Conservation (phyloP, 108 stramenopile species). For the Conticribra weissflogii region DNA sequence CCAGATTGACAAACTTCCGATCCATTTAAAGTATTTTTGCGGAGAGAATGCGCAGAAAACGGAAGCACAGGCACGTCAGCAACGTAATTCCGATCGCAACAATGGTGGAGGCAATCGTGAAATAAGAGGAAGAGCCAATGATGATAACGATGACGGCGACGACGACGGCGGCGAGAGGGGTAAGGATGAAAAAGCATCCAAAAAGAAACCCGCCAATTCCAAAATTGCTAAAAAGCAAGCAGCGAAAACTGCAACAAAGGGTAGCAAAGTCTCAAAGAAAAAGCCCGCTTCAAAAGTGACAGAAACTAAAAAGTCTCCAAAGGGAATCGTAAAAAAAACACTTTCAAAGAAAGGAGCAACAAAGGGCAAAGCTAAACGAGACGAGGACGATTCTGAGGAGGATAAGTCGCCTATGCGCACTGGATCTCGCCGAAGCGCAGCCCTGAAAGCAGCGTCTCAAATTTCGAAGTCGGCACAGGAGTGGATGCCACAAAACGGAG, state of each 20-base stretch:
- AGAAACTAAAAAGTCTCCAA: conserved; percentile 4
- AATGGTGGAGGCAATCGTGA: conserved; percentile 36
- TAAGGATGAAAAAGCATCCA: too few species aligned
- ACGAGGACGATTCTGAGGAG: not conserved
- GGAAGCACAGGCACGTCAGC: conserved; percentile 90
- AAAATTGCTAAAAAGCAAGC: conserved; percentile 44
- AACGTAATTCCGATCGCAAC: conserved; percentile 68
- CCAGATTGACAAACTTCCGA: conserved; percentile 80
- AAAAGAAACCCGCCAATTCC: not conserved
- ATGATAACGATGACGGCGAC: too few species aligned
- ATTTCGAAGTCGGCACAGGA: conserved; percentile 42
- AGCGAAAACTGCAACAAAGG: not conserved
- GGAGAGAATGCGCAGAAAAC: conserved; percentile 91
- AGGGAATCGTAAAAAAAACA: conserved; percentile 2
- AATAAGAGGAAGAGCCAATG: conserved; percentile 34
- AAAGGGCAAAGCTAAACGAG: conserved; percentile 45
- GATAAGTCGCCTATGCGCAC: not conserved
- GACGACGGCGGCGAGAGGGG: too few species aligned
- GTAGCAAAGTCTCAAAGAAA: not conserved
- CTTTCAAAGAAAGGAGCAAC: conserved; percentile 55
- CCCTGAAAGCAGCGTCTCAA: conserved; percentile 33
- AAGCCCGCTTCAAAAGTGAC: not conserved
- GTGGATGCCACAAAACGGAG: conserved; percentile 40
- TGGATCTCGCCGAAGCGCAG: conserved; percentile 23
- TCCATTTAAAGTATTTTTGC: conserved; percentile 96